A percentile compares a stretch with the other conserved stretches of the same genome.
Evolutionary conservation across 306 rosid species (phyloP).

Genomic region (Inga leiocalycina): DNA sequence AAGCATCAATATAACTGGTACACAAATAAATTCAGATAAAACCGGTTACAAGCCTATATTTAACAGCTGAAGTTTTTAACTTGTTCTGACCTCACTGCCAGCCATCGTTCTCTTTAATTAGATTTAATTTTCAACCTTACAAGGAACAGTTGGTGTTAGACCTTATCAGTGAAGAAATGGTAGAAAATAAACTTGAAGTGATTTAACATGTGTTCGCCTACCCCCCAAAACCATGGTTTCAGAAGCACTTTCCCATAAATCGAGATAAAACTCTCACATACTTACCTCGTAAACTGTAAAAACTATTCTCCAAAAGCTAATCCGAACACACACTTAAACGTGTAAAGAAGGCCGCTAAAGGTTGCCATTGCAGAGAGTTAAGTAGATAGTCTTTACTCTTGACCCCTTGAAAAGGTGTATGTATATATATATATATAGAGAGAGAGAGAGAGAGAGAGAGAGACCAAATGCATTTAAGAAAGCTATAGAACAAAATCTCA

Average conservation of each 20-base stretch:
- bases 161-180: background rate
- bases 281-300: too few species aligned
- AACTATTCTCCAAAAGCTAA: too few species aligned
- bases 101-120: background rate
- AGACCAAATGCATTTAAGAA: background rate
- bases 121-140: background rate
- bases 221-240: too few species aligned
- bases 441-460: background rate
- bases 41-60: background rate
- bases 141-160: background rate
- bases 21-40: background rate
- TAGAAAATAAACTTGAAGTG: background rate
- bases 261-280: too few species aligned
- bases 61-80: background rate
- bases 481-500: background rate
- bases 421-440: too few species aligned
- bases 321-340: too few species aligned
- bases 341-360: background rate
- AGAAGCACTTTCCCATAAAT: too few species aligned
- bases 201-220: too few species aligned
- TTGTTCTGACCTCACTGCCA: background rate
- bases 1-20: slow-evolving; percentile 14
- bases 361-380: background rate
- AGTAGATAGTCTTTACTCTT: background rate
- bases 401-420: background rate